Percentiles rank a stretch among this genome's conserved stretches.
phyloP scores from a whole-genome alignment of 1,284 basidiomycete species.

The Naganishia cerealis region DNA sequence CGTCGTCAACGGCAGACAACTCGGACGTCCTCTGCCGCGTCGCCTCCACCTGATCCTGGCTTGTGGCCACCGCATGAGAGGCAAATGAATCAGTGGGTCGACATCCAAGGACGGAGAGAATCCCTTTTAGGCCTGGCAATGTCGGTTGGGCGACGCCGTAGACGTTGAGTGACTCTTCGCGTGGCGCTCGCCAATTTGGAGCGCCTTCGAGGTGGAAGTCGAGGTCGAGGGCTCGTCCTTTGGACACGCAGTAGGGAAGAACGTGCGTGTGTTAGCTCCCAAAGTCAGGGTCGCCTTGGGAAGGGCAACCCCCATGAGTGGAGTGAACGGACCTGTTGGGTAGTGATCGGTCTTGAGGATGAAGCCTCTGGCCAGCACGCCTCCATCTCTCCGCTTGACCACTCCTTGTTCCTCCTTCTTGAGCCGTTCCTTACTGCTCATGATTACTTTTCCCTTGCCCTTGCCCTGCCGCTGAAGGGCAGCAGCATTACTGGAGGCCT shows the following conservation, averaged over 20 bases:
- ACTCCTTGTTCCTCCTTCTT: conserved; percentile 55
- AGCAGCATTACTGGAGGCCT: not conserved
- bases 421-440: conserved; percentile 29
- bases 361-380: conserved; percentile 81
- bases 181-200: conserved; percentile 86
- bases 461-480: not conserved
- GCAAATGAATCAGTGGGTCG: conserved; percentile 59
- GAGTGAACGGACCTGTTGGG: conserved; percentile 65
- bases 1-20: not conserved
- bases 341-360: conserved; percentile 93
- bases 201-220: conserved; percentile 86
- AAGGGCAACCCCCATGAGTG: not conserved
- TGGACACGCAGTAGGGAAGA: conserved; percentile 8
- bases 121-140: conserved; percentile 84
- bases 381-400: conserved; percentile 83
- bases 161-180: conserved; percentile 75
- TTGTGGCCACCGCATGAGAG: not conserved
- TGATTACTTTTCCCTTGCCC: conserved; percentile 3
- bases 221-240: conserved; percentile 83
- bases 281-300: not conserved
- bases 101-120: conserved; percentile 81
- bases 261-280: too few relatives aligned
- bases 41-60: not conserved
- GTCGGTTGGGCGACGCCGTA: conserved; percentile 95
- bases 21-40: not conserved